These are phyloP conservation scores for carrot (Daucus carota) DNA, from an alignment of 129 eudicot genomes.

Conservation along the genomic window DH1_v3.0 NC_030386.2:20501501-20502000, in stretches of 20 bases:
- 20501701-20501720: neutral
- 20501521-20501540: neutral
- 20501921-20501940: neutral
- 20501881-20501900: slow-evolving; percentile 43
- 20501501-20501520: neutral
- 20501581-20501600: neutral
- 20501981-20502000: neutral
- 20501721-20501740: neutral
- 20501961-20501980: neutral
- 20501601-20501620: neutral
- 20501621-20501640: neutral
- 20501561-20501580: neutral
- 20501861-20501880: slow-evolving; percentile 80
- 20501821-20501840: slow-evolving; percentile 1
- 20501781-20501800: neutral
- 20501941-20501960: neutral
- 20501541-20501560: neutral
- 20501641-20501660: neutral
- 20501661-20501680: neutral
- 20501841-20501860: slow-evolving; percentile 54
- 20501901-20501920: slow-evolving; percentile 77
- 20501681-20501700: neutral
- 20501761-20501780: neutral
- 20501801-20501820: neutral
- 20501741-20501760: neutral